Conservation (phyloP, 73 alveolate genomes). For the Breviolum minutum region DNA sequence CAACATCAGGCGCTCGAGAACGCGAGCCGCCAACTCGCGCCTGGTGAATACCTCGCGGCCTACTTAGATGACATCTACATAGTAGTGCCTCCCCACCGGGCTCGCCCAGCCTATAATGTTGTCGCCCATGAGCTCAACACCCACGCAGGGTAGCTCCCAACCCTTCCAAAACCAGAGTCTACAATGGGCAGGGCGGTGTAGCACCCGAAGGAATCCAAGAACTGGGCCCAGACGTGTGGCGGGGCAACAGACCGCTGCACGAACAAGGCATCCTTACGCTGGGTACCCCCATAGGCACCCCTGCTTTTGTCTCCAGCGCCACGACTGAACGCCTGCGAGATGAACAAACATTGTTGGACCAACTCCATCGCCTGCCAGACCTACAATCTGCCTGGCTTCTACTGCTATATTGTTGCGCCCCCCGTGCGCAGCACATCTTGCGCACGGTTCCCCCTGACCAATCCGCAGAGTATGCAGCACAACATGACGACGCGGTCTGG, state of each 20-base stretch:
- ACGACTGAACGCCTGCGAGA: neutral
- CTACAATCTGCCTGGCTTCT: conserved; percentile 13
- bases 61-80: conserved; percentile 1
- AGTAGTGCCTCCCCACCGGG: neutral
- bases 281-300: neutral
- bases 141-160: neutral
- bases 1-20: neutral
- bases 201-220: conserved; percentile 7
- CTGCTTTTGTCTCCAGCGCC: neutral
- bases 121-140: neutral
- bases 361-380: neutral
- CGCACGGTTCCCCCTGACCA: neutral
- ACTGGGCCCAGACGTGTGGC: conserved; percentile 25
- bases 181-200: neutral
- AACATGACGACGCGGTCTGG: neutral
- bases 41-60: neutral
- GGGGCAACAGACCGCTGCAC: neutral
- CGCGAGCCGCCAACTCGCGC: neutral
- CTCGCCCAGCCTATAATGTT: neutral
- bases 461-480: neutral
- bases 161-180: neutral
- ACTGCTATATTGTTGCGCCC: neutral
- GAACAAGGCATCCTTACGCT: neutral
- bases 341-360: neutral
- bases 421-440: conserved; percentile 2